Percentiles rank a stretch among this genome's conserved stretches.
phyloP scores from a whole-genome alignment of 148 eudicot genomes.

The Rhododendron vialii region DNA sequence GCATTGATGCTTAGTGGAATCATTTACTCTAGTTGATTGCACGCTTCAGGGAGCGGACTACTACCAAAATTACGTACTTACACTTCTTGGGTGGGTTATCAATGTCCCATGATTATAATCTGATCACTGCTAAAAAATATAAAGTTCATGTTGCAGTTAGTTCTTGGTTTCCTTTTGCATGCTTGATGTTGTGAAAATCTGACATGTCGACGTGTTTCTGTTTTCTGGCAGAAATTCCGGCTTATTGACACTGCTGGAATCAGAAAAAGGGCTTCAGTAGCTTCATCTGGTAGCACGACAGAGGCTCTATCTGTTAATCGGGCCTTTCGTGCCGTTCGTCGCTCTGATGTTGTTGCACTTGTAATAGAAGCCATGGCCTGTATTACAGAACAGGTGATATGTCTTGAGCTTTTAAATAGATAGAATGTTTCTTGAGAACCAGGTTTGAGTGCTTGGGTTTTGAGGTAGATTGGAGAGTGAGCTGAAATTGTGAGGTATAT shows the following conservation, averaged over 20 bases:
- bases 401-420: background rate
- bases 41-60: background rate
- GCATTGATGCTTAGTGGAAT: background rate
- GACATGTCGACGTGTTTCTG: background rate
- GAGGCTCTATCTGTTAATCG: conserved; percentile 93
- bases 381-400: conserved; percentile 92
- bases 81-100: background rate
- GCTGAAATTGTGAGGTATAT: background rate
- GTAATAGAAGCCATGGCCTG: conserved; percentile 98
- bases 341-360: conserved; percentile 96
- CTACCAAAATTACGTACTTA: background rate
- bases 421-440: background rate
- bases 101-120: background rate
- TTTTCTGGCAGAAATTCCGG: conserved; percentile 65
- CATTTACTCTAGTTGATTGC: background rate
- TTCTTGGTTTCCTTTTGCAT: background rate
- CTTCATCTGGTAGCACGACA: conserved; percentile 96
- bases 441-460: background rate
- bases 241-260: conserved; percentile 99
- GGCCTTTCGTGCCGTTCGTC: conserved; percentile 93
- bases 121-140: background rate
- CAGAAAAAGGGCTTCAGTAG: conserved; percentile 78
- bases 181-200: background rate
- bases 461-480: conserved; percentile 1
- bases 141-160: background rate